These are phyloP conservation scores for Spathaspora arborariae DNA, from an alignment of 805 yeast genomes.

Conservation along the genomic window DNA sequence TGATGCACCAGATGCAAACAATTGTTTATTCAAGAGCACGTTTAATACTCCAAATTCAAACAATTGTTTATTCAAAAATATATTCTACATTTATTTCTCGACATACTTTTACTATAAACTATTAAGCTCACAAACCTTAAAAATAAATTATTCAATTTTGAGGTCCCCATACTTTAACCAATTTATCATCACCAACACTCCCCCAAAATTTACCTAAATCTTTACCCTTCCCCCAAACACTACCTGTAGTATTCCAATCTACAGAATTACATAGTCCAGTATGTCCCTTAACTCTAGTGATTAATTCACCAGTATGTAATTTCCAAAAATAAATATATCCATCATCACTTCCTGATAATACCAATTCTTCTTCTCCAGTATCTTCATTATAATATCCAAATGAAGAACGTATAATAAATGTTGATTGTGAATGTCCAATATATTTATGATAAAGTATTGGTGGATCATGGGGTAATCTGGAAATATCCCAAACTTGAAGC, in stretches of 20 bases:
- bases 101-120: neutral
- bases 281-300: constrained; percentile 63
- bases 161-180: constrained; percentile 57
- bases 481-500: constrained; percentile 76
- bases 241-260: constrained; percentile 53
- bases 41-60: too few relatives aligned
- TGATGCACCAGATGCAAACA: too few relatives aligned
- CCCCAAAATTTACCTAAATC: constrained; percentile 59
- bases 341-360: constrained; percentile 83
- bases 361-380: constrained; percentile 52
- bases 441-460: constrained; percentile 59
- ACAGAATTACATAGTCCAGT: constrained; percentile 69
- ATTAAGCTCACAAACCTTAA: neutral
- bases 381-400: constrained; percentile 56
- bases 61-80: too few relatives aligned
- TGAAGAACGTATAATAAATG: constrained; percentile 69
- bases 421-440: constrained; percentile 68
- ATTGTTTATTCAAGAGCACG: too few relatives aligned
- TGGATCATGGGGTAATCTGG: constrained; percentile 23
- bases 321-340: constrained; percentile 79
- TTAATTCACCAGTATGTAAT: constrained; percentile 60
- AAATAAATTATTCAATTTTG: neutral
- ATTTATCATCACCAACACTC: constrained; percentile 79
- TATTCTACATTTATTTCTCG: neutral
- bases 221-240: constrained; percentile 6